Evolutionary conservation across 2,329 filamentous ascomycete genomes (phyloP), one percentile per base, ranked within the genome.

Genomic region (Epichloe sibirici): DNA sequence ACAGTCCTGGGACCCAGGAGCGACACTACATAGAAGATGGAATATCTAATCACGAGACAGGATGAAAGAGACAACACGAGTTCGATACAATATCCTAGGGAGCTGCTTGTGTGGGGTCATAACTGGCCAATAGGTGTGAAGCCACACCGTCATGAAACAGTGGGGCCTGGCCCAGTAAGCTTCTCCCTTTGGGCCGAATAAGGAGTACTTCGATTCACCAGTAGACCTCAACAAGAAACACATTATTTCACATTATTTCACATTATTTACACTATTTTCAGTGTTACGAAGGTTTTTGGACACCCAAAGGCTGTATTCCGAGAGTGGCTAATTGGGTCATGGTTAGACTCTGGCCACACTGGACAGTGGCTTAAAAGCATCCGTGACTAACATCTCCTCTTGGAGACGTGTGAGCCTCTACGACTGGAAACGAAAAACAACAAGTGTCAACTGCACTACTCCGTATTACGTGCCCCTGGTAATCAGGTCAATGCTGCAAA

Each of bases 1-100:
- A 38, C 56, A 53, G 57, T 58, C 54, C 52, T 52, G 45, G 54
- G 51, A 53, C 44, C 51, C 35, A 39, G 34, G 23, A 28, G 25
- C 46, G 34, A 15, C 21, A 44, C 45, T 8, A 21, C 17, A 21
- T 21, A 15, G 25, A 45, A 28, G 35, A 12, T 17, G 39, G 5
- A 42, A 43, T 37, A 15, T 4, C 31, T n/a, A 23, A 40, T 51
- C 9, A 51, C 43, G 8, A 40, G 1, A 39, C 21, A 4, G 5
- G 43, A 34, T 13, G 15, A 48, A 44, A 39, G 42, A 28, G 55
- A 8, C 15, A 17, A 46, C 51, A 53, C 53, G 48, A 25, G 34
- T 23, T 44, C 3, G 31, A 31, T 43, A 42, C 37, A 35, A 13
- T 11, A 45, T 17, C 49, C 53, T 49, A 37, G 35, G 15, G 31